Evolutionary conservation across 2,329 filamentous ascomycete species (phyloP).

Genomic region (Fusarium citri): DNA sequence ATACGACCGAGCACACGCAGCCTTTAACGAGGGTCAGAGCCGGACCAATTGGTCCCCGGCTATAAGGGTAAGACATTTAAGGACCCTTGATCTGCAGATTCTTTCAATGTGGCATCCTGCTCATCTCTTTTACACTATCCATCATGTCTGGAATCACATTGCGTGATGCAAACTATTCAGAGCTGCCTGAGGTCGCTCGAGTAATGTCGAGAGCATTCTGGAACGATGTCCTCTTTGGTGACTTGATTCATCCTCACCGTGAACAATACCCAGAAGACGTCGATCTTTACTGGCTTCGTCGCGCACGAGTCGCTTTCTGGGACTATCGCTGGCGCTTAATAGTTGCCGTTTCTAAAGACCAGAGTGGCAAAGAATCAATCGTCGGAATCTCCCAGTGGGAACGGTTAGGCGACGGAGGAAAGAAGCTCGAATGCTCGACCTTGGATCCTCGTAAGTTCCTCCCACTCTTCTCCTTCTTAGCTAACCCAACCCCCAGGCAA

Average conservation of each 20-base stretch:
- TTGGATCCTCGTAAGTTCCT: constrained; percentile 34
- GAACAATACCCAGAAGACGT: constrained; percentile 48
- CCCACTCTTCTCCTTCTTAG: not conserved
- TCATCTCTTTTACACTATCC: rapidly evolving
- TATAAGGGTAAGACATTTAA: not conserved
- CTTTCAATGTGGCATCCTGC: too few species aligned
- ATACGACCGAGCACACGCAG: not conserved
- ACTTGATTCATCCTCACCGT: constrained; percentile 51
- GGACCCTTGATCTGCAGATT: not conserved
- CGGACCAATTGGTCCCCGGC: not conserved
- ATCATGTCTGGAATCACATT: constrained; percentile 29
- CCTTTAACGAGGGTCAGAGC: not conserved
- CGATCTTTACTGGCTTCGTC: constrained; percentile 48
- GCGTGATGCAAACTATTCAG: constrained; percentile 36
- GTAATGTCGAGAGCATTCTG: constrained; percentile 49
- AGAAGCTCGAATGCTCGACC: constrained; percentile 15
- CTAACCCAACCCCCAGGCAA: constrained; percentile 26
- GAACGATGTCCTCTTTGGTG: constrained; percentile 51
- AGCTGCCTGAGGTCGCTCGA: constrained; percentile 47
- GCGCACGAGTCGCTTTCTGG: constrained; percentile 45
- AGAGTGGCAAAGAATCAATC: constrained; percentile 19
- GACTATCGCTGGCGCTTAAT: constrained; percentile 46
- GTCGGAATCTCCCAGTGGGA: constrained; percentile 39
- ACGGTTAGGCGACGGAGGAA: constrained; percentile 31
- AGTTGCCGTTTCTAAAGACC: constrained; percentile 43